Evolutionary conservation across 1,284 basidiomycete genomes (phyloP), one percentile per base, ranked within the genome.

Genomic region (Leccinum griseonigrum): DNA sequence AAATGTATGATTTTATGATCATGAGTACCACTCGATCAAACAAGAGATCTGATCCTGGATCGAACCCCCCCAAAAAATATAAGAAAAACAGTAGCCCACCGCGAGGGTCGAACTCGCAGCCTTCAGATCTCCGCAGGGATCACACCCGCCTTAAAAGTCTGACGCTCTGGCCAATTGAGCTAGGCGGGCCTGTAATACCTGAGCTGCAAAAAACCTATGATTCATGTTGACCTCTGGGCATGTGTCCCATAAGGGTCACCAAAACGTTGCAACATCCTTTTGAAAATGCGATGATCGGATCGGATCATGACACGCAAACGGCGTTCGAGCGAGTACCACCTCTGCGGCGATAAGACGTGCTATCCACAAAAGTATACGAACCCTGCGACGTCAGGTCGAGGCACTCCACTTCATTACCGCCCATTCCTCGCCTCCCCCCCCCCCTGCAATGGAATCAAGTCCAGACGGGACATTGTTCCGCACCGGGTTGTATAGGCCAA

Each of bases 51-150:
- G 2, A 26, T 61, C 16, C 32, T 18, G 9, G 6, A n/a, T 29
- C 3, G 3, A 4, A 32, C 4, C 16, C 8, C 0, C n/a, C n/a
- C 1, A 26, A 28, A 52, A 55, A 56, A 51, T 11, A 7, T 2
- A 52, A 48, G 3, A 22, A 46, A 48, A 22, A 48, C 11, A 7
- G n/a, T 22, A 18, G 88, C 87, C 88, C 88, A 91, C 88, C 88
- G 88, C 87, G 88, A 90, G 89, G 88, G 88, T 91, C 89, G 88
- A 91, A 91, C 88, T 90, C 87, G 87, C 89, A 91, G 87, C 88
- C 88, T 90, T 91, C 89, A 88, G 86, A 88, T 87, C 66, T 53
- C 51, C 82, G 85, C 84, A 85, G 87, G 88, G 85, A 85, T 89
- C 84, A 55, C 2, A 2, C 72, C 74, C 74, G 70, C 71, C 72